Base-by-base conservation (phyloP, 805 yeast genomes). In the Cyberlindnera maritima region DNA sequence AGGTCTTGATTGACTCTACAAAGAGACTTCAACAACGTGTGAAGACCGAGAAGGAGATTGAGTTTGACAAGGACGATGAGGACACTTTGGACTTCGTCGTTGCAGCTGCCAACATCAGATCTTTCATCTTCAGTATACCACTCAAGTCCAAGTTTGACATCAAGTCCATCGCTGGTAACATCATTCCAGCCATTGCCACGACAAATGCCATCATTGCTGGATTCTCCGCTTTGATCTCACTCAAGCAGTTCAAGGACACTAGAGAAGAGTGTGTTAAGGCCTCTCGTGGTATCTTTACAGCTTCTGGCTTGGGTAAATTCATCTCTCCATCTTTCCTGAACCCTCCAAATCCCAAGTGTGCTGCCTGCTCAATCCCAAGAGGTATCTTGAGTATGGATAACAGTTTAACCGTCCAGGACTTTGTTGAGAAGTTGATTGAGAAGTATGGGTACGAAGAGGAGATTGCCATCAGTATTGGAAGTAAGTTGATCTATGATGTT, bases 101-200 rank as follows among this genome's bases (percentile, higher is more conserved):
- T 2, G 81, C 97, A 0, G 81, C 96, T 1, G 81, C 97, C 0
- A 89, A 90, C 58, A 71, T 91, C 40, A 74, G 97, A 53, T 83
- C 92, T 0, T 60, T 59, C 41, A 75, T 87, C 2, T 92, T 91
- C 61, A 71, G 74, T 20, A 90, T 91, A 47, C 86, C 82, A 29
- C 55, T 71, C 43, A 84, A 85, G 61, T 75, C 94, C 3, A 83
- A 87, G 49, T 94, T 95, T 61, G 96, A 89, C 50, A 79, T 87
- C 51, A 94, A 94, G 63, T 95, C 87, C 59, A 90, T 92, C 53
- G 99, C 99, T 0, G 99, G 99, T 6, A 94, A 92, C 65, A 94
- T 94, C 58, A 94, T 94, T 35, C 99, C 99, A 0, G 99, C 99
- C 0, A 91, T 95, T 56, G 98, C 99, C 6, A 94, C 99, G 2